phyloP scores from a whole-genome alignment of 768 basidiomycete genomes.

The Trametes cubensis region DNA sequence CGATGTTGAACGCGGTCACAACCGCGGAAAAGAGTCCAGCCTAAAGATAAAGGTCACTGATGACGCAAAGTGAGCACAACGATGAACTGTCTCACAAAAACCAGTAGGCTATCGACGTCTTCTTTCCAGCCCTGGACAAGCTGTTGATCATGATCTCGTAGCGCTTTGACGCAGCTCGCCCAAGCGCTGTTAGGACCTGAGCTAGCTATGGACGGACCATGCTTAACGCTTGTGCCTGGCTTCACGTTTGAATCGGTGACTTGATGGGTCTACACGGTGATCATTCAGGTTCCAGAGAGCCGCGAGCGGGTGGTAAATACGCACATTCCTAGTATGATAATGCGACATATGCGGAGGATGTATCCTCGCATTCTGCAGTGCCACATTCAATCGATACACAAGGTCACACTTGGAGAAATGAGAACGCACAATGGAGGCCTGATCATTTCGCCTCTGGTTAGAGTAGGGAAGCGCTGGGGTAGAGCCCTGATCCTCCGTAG shows the following conservation, averaged over 20 bases:
- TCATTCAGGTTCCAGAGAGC: not conserved
- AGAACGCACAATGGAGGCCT: no score
- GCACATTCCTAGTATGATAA: no score
- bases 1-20: constrained; percentile 25
- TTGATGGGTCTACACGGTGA: not conserved
- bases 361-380: no score
- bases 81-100: constrained; percentile 11
- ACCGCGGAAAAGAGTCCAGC: constrained; percentile 26
- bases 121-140: constrained; percentile 21
- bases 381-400: no score
- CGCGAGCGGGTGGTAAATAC: no score
- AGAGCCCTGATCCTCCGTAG: no score
- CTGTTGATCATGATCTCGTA: constrained; percentile 16
- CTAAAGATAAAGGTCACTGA: not conserved
- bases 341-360: no score
- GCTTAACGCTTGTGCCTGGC: not conserved
- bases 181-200: constrained; percentile 7
- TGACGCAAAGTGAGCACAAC: no score
- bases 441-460: no score
- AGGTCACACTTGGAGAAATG: no score
- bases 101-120: constrained; percentile 18
- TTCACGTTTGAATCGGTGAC: no score
- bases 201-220: not conserved
- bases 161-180: constrained; percentile 7
- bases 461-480: no score